phyloP scores from a whole-genome alignment of 345 rosid genomes.

The Alliaria petiolata region DNA sequence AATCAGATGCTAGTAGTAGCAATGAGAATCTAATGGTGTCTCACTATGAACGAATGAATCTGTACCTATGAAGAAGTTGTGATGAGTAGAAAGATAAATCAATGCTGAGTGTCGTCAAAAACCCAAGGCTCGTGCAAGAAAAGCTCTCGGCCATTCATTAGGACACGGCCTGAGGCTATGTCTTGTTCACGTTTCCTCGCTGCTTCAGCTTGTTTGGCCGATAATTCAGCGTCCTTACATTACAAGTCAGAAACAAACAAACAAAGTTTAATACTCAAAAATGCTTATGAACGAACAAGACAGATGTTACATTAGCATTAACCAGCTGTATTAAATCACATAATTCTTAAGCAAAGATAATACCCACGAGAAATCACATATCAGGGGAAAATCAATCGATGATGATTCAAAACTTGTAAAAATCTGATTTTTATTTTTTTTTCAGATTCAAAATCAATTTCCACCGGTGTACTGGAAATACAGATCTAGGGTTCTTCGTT shows the following conservation, averaged over 20 bases:
- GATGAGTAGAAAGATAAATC: constrained; percentile 24
- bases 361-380: neutral
- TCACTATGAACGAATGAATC: neutral
- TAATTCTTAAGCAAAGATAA: no score
- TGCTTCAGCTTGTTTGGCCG: constrained; percentile 75
- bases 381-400: neutral
- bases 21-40: no score
- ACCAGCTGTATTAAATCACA: no score
- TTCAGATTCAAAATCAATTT: neutral
- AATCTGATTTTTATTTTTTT: neutral
- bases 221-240: no score
- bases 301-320: no score
- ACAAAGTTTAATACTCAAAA: no score
- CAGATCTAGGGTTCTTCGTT: constrained; percentile 28
- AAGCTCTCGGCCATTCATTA: constrained; percentile 88
- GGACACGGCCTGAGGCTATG: constrained; percentile 69
- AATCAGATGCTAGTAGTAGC: no score
- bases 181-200: constrained; percentile 77
- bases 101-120: constrained; percentile 63
- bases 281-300: no score
- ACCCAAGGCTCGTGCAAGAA: constrained; percentile 79
- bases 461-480: neutral
- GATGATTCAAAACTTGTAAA: neutral
- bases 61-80: constrained; percentile 7
- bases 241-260: no score